These are phyloP conservation scores for Zygosaccharomyces pseudobailii DNA, from an alignment of 1,139 yeast genomes.

Conservation along the genomic window DNA sequence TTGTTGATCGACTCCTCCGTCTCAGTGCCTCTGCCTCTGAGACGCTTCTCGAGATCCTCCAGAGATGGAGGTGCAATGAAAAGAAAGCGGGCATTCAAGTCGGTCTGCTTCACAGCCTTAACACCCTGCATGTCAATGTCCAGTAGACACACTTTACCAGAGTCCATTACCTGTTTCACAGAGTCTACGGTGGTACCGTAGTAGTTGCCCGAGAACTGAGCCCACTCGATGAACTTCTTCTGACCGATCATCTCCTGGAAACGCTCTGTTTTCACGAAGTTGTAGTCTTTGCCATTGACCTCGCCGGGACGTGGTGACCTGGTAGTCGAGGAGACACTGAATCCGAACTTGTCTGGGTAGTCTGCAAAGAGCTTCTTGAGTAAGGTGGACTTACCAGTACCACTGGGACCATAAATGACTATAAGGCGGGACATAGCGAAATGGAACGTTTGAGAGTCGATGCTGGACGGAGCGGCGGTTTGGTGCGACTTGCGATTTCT, in stretches of 20 bases:
- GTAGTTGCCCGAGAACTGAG: conserved; percentile 94
- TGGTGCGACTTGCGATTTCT: neutral
- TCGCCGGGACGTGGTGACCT: conserved; percentile 91
- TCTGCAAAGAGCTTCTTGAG: conserved; percentile 86
- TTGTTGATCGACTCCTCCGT: conserved; percentile 76
- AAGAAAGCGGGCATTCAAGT: conserved; percentile 76
- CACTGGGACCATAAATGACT: conserved; percentile 96
- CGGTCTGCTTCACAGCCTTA: conserved; percentile 74
- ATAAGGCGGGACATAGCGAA: conserved; percentile 58
- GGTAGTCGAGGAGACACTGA: conserved; percentile 92
- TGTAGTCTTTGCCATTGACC: conserved; percentile 80
- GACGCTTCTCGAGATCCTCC: conserved; percentile 66
- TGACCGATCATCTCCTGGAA: conserved; percentile 72
- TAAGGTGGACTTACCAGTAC: conserved; percentile 92
- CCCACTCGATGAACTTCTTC: conserved; percentile 90
- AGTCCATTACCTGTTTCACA: conserved; percentile 53
- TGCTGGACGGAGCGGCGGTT: too few species aligned
- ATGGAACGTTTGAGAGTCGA: neutral
- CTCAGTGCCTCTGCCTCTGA: conserved; percentile 91
- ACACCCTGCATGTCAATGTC: conserved; percentile 99
- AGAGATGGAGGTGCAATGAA: conserved; percentile 92
- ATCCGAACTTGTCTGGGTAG: conserved; percentile 84
- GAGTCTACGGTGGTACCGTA: conserved; percentile 90
- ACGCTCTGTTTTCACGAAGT: conserved; percentile 72
- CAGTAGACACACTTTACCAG: conserved; percentile 73